Conservation (phyloP, 768 basidiomycete species). For the Suillus plorans region DNA sequence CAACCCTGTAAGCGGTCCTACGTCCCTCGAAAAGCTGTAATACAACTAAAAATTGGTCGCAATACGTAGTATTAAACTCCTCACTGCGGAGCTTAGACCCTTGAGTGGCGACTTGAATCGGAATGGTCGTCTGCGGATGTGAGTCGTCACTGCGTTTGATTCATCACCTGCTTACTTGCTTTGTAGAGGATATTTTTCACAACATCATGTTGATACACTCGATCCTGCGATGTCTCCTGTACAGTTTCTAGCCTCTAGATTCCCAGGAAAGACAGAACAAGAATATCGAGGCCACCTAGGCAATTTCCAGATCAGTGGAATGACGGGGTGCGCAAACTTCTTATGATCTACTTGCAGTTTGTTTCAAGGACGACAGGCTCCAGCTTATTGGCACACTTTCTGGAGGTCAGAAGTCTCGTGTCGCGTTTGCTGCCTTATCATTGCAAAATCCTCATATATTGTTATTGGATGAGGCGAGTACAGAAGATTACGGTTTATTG, state of each 20-base stretch:
- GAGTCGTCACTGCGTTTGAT: constrained; percentile 25
- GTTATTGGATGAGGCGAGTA: constrained; percentile 84
- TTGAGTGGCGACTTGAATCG: constrained; percentile 78
- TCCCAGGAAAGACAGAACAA: constrained; percentile 94
- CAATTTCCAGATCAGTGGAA: constrained; percentile 95
- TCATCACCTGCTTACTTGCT: constrained; percentile 4
- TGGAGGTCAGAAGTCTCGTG: constrained; percentile 95
- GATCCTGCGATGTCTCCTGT: constrained; percentile 86
- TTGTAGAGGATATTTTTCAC: constrained; percentile 84
- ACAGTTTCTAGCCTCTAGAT: constrained; percentile 87
- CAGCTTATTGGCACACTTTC: constrained; percentile 90
- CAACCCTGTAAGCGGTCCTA: constrained; percentile 67
- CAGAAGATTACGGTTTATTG: constrained; percentile 4
- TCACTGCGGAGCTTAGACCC: constrained; percentile 82
- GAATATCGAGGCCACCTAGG: constrained; percentile 95
- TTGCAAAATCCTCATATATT: constrained; percentile 89
- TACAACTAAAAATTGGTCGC: not conserved
- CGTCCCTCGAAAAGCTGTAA: constrained; percentile 5
- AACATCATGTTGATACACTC: constrained; percentile 93
- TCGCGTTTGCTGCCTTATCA: constrained; percentile 87
- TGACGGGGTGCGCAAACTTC: constrained; percentile 67
- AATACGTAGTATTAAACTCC: constrained; percentile 75
- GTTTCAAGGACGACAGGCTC: constrained; percentile 42
- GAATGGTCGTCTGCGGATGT: constrained; percentile 92
- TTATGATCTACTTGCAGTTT: not conserved